Conservation (phyloP, 148 eudicot species). For the Bassia scoparia region DNA sequence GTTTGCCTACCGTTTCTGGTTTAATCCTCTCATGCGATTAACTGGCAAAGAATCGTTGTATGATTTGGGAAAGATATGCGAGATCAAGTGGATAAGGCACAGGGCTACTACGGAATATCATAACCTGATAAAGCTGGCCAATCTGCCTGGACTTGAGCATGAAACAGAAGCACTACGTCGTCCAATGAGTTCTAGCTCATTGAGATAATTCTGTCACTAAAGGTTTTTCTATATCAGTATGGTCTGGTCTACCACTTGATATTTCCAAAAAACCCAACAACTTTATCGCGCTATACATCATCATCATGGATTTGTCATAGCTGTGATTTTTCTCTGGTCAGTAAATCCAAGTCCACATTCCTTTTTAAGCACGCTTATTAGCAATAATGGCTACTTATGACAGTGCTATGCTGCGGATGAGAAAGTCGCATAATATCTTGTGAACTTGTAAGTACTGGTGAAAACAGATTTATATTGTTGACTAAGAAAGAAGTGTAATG, state of each 20-base stretch:
- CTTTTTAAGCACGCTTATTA: neutral
- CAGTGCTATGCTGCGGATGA: neutral
- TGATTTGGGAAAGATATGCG: slow-evolving; percentile 96
- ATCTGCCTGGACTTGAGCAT: slow-evolving; percentile 98
- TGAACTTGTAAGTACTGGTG: no score
- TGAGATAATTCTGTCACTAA: slow-evolving; percentile 62
- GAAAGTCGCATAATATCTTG: neutral
- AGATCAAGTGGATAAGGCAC: slow-evolving; percentile 89
- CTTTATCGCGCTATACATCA: slow-evolving; percentile 69
- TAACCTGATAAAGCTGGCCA: slow-evolving; percentile 97
- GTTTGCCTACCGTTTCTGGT: slow-evolving; percentile 93
- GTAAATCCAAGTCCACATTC: slow-evolving; percentile 28
- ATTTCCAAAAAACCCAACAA: slow-evolving; percentile 67
- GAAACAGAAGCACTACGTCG: slow-evolving; percentile 77
- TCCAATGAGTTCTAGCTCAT: slow-evolving; percentile 57
- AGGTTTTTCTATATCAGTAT: slow-evolving; percentile 92
- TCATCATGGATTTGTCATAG: slow-evolving; percentile 90
- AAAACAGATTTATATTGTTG: no score
- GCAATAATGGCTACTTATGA: no score
- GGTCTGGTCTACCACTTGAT: slow-evolving; percentile 94
- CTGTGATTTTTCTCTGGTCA: slow-evolving; percentile 73
- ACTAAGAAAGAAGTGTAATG: no score
- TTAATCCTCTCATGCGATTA: slow-evolving; percentile 88
- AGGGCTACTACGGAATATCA: slow-evolving; percentile 87
- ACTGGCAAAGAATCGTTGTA: slow-evolving; percentile 84